A percentile compares a stretch with the other conserved stretches of the same genome.
phyloP scores from a whole-genome alignment of 352 stramenopile species.

The Phytophthora idaei region DNA sequence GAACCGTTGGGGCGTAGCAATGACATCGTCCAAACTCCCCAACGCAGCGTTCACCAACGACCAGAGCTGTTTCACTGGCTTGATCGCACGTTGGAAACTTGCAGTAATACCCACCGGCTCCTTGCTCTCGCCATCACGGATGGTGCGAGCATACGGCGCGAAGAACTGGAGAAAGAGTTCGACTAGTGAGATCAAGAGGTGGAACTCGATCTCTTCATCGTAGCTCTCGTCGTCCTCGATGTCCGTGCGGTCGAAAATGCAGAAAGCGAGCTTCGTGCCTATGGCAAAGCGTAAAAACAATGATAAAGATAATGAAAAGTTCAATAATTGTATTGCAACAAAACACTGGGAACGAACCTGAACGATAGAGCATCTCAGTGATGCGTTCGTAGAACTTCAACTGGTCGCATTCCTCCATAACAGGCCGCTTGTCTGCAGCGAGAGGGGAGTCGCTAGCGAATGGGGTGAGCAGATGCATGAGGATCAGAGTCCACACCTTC shows the following conservation, averaged over 20 bases:
- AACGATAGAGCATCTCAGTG: slow-evolving; percentile 46
- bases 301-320: background rate
- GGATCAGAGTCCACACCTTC: slow-evolving; percentile 67
- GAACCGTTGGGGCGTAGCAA: slow-evolving; percentile 64
- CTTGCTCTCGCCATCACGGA: slow-evolving; percentile 14
- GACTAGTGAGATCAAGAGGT: slow-evolving; percentile 58
- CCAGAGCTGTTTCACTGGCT: slow-evolving; percentile 58
- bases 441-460: slow-evolving; percentile 35
- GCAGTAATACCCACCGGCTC: slow-evolving; percentile 18
- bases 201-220: slow-evolving; percentile 77
- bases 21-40: slow-evolving; percentile 48
- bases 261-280: slow-evolving; percentile 70
- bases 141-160: slow-evolving; percentile 44
- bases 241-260: slow-evolving; percentile 69
- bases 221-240: slow-evolving; percentile 77
- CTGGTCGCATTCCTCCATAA: slow-evolving; percentile 32
- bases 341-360: slow-evolving; percentile 30
- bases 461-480: slow-evolving; percentile 49
- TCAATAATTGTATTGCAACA: background rate
- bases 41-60: slow-evolving; percentile 49
- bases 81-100: slow-evolving; percentile 45
- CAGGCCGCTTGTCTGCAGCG: slow-evolving; percentile 16
- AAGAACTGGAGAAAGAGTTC: slow-evolving; percentile 73
- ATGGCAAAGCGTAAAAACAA: background rate
- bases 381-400: slow-evolving; percentile 48